Evolutionary conservation across 2,329 filamentous ascomycete species (phyloP).

Genomic region (Cyphellophora europaea): DNA sequence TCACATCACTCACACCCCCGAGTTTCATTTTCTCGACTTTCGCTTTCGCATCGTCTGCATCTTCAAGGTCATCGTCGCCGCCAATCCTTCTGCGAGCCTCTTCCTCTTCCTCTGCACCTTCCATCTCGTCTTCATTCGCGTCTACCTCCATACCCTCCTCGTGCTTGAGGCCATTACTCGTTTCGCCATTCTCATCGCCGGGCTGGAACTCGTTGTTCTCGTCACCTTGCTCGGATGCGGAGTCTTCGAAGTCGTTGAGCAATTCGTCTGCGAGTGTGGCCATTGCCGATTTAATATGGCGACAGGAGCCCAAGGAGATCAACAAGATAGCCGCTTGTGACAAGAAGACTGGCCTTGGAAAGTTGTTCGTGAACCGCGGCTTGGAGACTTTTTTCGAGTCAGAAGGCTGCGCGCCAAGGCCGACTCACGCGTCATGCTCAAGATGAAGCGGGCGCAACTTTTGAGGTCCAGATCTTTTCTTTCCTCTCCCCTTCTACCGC

Average conservation of each 20-base stretch:
- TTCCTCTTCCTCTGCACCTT: conserved; percentile 20
- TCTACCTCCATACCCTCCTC: conserved; percentile 27
- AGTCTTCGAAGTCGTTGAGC: conserved; percentile 82
- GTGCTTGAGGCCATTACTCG: conserved; percentile 11
- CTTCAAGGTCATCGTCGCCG: conserved; percentile 52
- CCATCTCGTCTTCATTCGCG: conserved; percentile 21
- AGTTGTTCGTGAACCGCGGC: no score
- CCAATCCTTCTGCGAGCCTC: conserved; percentile 32
- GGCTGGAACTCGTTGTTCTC: conserved; percentile 41
- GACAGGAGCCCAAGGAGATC: neutral
- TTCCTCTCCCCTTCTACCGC: neutral
- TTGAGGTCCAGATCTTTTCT: neutral
- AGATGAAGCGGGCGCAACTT: no score
- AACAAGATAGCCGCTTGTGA: neutral
- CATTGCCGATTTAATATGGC: no score
- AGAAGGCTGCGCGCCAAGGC: no score
- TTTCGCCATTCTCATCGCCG: conserved; percentile 25
- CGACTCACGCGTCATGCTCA: no score
- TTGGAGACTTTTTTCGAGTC: no score
- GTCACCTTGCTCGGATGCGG: conserved; percentile 64
- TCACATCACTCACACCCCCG: conserved; percentile 63
- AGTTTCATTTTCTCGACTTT: conserved; percentile 78
- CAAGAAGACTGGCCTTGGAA: conserved; percentile 9
- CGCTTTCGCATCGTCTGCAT: conserved; percentile 61
- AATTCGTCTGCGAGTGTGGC: conserved; percentile 89